Base-by-base conservation (phyloP, 2,329 filamentous ascomycete genomes). In the Amphichorda felina region DNA sequence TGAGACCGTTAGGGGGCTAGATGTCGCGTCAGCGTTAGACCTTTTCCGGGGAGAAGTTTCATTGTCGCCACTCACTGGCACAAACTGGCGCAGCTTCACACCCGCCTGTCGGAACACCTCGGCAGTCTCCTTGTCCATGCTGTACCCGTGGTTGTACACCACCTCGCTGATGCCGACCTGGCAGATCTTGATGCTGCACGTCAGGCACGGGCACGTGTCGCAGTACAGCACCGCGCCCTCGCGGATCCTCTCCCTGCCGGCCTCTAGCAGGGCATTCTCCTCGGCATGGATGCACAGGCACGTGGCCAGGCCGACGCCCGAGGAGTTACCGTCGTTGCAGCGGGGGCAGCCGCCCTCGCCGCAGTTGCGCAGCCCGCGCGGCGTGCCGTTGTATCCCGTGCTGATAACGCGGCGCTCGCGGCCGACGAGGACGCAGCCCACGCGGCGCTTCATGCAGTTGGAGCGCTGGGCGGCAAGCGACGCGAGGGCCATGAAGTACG, bases 331-430 rank as follows among this genome's bases (percentile, higher is more conserved):
- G 35, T 72, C 71, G 56, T 98, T 96, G 60, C 91, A 98, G 33
- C 91, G 72, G 9, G 67, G 63, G 67, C 91, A 98, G 34, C 91
- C 91, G 45, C 91, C 91, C 50, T 94, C 84, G 46, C 82, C 83
- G 62, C 91, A 98, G 61, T 98, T 98, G 37, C 66, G 75, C 49
- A 95, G 67, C 30, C 88, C 81, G 16, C 89, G 72, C 9, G 91
- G 88, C n/a, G 91, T 96, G 41, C 91, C 91, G 58, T 98, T 98
- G 64, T 98, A 98, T 15, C 91, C 91, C 0, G 91, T 98, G 52
- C 81, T 86, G 45, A 96, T 84, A 43, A 98, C 91, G 46, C 88
- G 75, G 49, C 79, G 79, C 51, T 87, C 80, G 43, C 81, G 71
- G 40, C 67, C 66, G 24, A 96, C 88, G 8, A 98, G 70, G 6